Base-by-base conservation (phyloP, 768 basidiomycete species). In the Hirschioporus abietinus region DNA sequence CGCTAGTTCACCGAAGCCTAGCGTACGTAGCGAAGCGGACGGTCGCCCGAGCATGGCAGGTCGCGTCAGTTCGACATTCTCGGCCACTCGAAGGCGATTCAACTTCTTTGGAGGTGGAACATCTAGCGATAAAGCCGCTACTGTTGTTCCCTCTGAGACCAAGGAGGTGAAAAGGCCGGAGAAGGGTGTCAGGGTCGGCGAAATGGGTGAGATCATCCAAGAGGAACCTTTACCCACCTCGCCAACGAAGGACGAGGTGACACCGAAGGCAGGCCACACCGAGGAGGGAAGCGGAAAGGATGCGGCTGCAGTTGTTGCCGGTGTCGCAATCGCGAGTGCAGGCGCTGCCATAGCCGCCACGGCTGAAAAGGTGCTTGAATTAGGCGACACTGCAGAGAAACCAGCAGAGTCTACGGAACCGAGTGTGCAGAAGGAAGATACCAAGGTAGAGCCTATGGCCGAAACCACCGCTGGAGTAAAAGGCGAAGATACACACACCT, bases 171-270 rank as follows among this genome's bases (percentile, higher is more conserved):
- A 71, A 75, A 68, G 63, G 72, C 66, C 1, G 66, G 66, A 42
- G 64, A 15, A 70, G 70, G 63, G 78, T 76, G 72, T 70, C 74
- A 79, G 78, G 64, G 76, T 88, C 24, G 88, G 88, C 20, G 91
- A 92, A 77, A 81, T 90, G 83, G 91, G 91, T 10, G 91, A 91
- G 72, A 78, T 86, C 18, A 70, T 90, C 35, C 75, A 80, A 24
- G 89, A 91, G 72, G 86, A 84, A 70, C 63, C 25, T 9, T 15
- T 1, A 2, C 63, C 25, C 25, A 27, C 65, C 26, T 62, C 58
- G 26, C 65, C 65, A 36, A 63, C 30, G 66, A 65, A 63, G 67
- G 68, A 65, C 64, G 62, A 59, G 65, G 67, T 27, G 64, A 70
- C 36, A 69, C 66, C 25, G 64, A 66, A 34, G 66, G 58, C n/a